phyloP scores from a whole-genome alignment of 139 green algal genomes.

The Mychonastes homosphaera region DNA sequence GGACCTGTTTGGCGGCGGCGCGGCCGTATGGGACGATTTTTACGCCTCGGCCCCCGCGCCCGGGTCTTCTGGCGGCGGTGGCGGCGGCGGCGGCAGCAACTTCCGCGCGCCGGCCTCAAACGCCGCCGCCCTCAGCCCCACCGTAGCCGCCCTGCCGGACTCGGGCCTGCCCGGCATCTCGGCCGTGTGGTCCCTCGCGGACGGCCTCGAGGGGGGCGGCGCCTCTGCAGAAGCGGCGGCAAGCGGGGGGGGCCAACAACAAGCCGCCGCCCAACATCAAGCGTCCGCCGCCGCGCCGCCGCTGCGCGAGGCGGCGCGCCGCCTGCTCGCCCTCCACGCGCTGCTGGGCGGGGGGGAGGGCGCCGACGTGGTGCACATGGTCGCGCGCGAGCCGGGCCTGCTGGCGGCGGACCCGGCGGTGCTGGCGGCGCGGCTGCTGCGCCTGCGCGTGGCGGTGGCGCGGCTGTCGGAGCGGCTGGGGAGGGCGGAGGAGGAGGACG shows the following conservation, averaged over 20 bases:
- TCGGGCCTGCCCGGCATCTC: not conserved
- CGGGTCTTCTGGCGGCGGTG: no score
- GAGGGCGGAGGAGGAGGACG: not conserved
- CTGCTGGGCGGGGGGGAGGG: constrained; percentile 37
- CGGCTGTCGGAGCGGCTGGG: constrained; percentile 1
- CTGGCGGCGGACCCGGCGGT: constrained; percentile 31
- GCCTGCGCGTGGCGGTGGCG: constrained; percentile 33
- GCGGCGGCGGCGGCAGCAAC: no score
- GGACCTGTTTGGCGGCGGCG: no score
- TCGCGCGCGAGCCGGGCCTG: constrained; percentile 44
- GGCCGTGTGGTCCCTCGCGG: not conserved
- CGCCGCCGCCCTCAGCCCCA: no score
- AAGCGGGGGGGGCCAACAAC: not conserved
- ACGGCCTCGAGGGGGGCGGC: not conserved
- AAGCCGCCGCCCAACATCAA: not conserved
- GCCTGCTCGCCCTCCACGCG: constrained; percentile 44
- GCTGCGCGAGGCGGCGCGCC: constrained; percentile 16
- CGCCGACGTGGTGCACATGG: constrained; percentile 44
- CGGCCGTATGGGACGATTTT: no score
- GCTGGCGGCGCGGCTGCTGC: constrained; percentile 32
- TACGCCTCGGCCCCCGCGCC: no score
- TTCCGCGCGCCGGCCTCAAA: no score
- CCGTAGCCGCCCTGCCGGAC: not conserved
- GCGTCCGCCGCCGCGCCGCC: not conserved
- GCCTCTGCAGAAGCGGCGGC: not conserved